phyloP scores from a whole-genome alignment of 1,284 basidiomycete species.

The Ganoderma multipileum region DNA sequence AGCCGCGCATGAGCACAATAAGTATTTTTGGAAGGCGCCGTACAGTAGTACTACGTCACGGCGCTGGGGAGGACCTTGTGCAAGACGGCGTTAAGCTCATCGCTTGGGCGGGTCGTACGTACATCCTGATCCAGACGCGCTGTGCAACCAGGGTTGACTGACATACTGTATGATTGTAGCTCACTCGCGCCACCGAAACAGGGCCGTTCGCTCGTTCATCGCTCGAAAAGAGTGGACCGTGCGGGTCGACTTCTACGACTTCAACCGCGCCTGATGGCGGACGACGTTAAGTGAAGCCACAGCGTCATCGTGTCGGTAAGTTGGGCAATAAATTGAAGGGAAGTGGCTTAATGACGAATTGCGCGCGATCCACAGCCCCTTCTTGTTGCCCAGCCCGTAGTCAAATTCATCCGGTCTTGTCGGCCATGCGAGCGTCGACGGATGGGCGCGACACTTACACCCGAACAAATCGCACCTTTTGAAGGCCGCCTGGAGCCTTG shows the following conservation, averaged over 20 bases:
- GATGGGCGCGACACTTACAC: conserved; percentile 14
- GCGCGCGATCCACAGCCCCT: conserved; percentile 3
- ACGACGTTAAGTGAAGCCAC: conserved; percentile 7
- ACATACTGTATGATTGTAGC: background rate
- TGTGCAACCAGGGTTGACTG: background rate
- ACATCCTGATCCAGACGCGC: background rate
- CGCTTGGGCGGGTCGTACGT: conserved; percentile 19
- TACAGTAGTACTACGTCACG: conserved; percentile 12
- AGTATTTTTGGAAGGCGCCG: conserved; percentile 14
- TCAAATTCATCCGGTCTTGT: conserved; percentile 24
- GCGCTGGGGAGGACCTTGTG: conserved; percentile 8
- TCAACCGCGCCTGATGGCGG: conserved; percentile 16
- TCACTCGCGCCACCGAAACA: conserved; percentile 11
- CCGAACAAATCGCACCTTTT: conserved; percentile 20
- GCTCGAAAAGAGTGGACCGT: conserved; percentile 7
- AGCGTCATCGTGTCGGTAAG: conserved; percentile 16
- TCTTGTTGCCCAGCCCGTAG: conserved; percentile 11
- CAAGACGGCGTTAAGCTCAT: conserved; percentile 14
- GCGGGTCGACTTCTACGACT: conserved; percentile 17
- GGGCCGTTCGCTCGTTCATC: conserved; percentile 17
- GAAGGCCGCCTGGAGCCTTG: conserved; percentile 20
- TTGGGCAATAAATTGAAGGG: background rate
- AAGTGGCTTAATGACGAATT: background rate
- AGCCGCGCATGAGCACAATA: conserved; percentile 15
- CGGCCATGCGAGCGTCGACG: conserved; percentile 13